These are phyloP conservation scores for Fusarium mundagurra DNA, from an alignment of 2,329 filamentous ascomycete genomes.

Conservation along the genomic window DNA sequence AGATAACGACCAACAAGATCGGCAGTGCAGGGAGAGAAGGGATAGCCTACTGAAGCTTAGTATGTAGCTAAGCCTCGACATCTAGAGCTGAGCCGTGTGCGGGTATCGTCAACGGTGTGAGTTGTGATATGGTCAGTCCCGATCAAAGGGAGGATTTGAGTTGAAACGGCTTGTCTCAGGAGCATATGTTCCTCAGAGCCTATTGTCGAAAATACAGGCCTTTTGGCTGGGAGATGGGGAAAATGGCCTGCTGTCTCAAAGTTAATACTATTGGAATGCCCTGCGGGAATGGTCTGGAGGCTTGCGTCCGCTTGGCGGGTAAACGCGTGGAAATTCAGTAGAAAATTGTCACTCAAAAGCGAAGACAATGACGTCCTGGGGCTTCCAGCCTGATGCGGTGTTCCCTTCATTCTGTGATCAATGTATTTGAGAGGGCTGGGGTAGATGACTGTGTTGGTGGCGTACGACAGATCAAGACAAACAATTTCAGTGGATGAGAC, in stretches of 20 bases:
- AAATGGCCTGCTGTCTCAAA: slow-evolving; percentile 6
- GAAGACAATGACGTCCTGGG: slow-evolving; percentile 1
- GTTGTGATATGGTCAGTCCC: neutral
- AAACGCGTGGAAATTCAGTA: neutral
- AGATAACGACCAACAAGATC: slow-evolving; percentile 20
- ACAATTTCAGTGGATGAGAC: slow-evolving; percentile 4
- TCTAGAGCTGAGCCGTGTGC: neutral
- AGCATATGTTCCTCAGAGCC: neutral
- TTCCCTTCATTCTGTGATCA: neutral
- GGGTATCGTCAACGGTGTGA: neutral
- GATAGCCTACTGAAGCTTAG: neutral
- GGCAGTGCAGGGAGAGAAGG: slow-evolving; percentile 1
- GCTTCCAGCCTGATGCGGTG: neutral
- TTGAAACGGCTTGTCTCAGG: slow-evolving; percentile 5
- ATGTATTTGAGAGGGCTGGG: neutral
- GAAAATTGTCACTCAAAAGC: neutral
- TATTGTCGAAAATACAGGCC: neutral
- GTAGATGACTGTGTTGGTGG: slow-evolving; percentile 27
- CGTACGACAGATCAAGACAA: slow-evolving; percentile 21
- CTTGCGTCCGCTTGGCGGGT: neutral
- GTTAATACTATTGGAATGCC: slow-evolving; percentile 22
- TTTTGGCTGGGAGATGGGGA: neutral
- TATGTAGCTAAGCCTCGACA: neutral
- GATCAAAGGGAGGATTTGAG: neutral
- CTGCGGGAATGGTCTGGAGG: neutral